phyloP scores from a whole-genome alignment of 2,329 filamentous ascomycete species.

The Fusarium armeniacum region DNA sequence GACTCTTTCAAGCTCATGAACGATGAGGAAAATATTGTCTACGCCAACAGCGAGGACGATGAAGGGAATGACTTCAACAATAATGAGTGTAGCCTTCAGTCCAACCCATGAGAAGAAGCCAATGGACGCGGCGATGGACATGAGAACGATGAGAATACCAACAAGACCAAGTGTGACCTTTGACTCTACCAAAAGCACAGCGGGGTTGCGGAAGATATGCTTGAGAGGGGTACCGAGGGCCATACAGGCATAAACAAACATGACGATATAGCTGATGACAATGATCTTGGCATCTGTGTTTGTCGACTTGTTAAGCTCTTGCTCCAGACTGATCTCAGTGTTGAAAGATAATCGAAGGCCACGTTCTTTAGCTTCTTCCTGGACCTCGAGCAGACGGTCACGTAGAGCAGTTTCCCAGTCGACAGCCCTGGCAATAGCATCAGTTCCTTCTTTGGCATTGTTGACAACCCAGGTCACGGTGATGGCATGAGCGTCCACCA shows the following conservation, averaged over 20 bases:
- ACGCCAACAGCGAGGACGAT: conserved; percentile 96
- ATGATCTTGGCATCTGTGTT: conserved; percentile 99
- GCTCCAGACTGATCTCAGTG: conserved; percentile 93
- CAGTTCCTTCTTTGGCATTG: conserved; percentile 82
- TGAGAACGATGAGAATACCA: conserved; percentile 94
- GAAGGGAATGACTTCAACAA: conserved; percentile 98
- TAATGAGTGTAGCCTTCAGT: conserved; percentile 95
- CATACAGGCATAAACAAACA: conserved; percentile 97
- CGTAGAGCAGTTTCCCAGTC: conserved; percentile 91
- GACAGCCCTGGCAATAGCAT: conserved; percentile 79
- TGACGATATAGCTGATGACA: conserved; percentile 95
- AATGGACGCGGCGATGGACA: conserved; percentile 97
- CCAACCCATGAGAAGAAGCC: conserved; percentile 93
- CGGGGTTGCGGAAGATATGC: conserved; percentile 84
- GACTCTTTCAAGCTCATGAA: conserved; percentile 96
- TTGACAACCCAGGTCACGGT: conserved; percentile 96
- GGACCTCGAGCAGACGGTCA: conserved; percentile 79
- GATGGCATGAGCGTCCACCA: conserved; percentile 81
- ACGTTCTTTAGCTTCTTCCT: conserved; percentile 81
- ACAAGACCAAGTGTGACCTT: conserved; percentile 97
- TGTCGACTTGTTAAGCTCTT: conserved; percentile 97
- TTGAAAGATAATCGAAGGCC: conserved; percentile 93
- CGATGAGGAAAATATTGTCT: conserved; percentile 98
- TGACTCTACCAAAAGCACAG: conserved; percentile 89
- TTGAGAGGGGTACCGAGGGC: conserved; percentile 88